Conservation (phyloP, 768 basidiomycete species). For the Lentinula edodes region DNA sequence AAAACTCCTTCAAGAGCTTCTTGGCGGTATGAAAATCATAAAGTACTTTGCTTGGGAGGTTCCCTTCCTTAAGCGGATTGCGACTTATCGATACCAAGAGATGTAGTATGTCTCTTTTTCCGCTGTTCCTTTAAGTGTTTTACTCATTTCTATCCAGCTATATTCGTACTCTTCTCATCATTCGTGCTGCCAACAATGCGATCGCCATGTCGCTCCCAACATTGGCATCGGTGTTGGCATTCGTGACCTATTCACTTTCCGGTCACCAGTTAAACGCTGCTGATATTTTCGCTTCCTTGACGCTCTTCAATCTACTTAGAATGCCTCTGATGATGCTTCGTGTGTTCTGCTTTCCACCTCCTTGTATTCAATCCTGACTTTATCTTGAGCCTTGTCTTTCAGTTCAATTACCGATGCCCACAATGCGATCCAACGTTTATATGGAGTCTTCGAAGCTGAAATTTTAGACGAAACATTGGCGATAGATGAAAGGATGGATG, state of each 20-base stretch:
- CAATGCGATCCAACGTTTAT: conserved; percentile 74
- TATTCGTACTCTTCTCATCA: conserved; percentile 60
- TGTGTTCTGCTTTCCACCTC: conserved; percentile 15
- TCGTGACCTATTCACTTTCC: conserved; percentile 70
- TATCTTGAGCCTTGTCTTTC: conserved; percentile 53
- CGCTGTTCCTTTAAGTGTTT: conserved; percentile 16
- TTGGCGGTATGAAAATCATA: conserved; percentile 88
- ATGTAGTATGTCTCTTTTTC: conserved; percentile 41
- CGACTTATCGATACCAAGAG: conserved; percentile 65
- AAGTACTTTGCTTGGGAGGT: conserved; percentile 89
- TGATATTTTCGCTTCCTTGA: conserved; percentile 78
- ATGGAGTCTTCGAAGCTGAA: conserved; percentile 83
- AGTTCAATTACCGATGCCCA: conserved; percentile 80
- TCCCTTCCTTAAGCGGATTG: conserved; percentile 73
- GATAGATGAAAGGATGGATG: conserved; percentile 48
- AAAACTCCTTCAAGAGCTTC: conserved; percentile 83
- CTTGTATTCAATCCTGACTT: conserved; percentile 9
- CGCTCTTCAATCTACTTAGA: conserved; percentile 78
- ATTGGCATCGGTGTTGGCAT: conserved; percentile 72
- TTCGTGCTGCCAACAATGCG: conserved; percentile 63
- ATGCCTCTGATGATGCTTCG: conserved; percentile 74
- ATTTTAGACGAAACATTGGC: conserved; percentile 52
- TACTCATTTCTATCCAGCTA: conserved; percentile 31
- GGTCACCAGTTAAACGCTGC: conserved; percentile 67
- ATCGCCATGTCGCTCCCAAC: conserved; percentile 69